Evolutionary conservation across 2,329 filamentous ascomycete genomes (phyloP).

Genomic region (Botrytis byssoidea): DNA sequence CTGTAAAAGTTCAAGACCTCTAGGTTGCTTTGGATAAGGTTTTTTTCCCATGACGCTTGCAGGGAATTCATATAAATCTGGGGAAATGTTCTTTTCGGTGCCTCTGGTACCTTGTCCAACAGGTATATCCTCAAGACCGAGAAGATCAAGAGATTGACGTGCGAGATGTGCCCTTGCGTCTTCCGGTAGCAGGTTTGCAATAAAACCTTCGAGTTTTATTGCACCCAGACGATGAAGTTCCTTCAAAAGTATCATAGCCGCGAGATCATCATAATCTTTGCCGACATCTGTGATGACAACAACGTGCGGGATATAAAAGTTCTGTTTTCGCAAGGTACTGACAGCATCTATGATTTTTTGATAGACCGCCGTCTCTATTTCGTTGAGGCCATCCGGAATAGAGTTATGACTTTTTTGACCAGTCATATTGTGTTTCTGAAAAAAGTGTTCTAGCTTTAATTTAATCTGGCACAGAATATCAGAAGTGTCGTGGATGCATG

Average conservation of each 20-base stretch:
- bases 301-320: constrained; percentile 25
- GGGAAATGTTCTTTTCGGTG: constrained; percentile 2
- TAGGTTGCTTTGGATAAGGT: background rate
- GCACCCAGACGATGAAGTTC: constrained; percentile 34
- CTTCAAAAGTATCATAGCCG: constrained; percentile 34
- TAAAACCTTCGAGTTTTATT: constrained; percentile 32
- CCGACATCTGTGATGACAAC: constrained; percentile 36
- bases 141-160: constrained; percentile 30
- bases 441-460: background rate
- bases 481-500: background rate
- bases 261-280: constrained; percentile 37
- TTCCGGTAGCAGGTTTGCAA: constrained; percentile 34
- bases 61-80: constrained; percentile 30
- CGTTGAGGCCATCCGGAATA: background rate
- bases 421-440: background rate
- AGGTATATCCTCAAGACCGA: constrained; percentile 28
- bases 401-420: background rate
- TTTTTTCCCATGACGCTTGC: constrained; percentile 28
- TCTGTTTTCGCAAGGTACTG: background rate
- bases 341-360: background rate
- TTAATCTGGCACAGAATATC: background rate
- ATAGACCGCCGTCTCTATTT: constrained; percentile 6
- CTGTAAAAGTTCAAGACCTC: constrained; percentile 26
- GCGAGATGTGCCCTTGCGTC: constrained; percentile 29
- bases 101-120: constrained; percentile 28